These are phyloP conservation scores for Fraxinus dipetala DNA, from an alignment of 305 asterid species.

Conservation along the genomic window DNA sequence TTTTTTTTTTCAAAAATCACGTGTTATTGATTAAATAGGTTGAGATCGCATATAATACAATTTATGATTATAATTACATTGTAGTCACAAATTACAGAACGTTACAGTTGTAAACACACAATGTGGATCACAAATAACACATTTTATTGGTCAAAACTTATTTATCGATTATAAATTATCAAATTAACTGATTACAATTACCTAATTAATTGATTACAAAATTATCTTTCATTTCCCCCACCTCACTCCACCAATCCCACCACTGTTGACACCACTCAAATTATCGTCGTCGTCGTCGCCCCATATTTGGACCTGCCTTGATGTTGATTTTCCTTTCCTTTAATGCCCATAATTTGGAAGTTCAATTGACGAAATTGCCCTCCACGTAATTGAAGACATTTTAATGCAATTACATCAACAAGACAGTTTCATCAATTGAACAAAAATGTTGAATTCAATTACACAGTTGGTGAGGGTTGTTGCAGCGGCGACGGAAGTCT, in stretches of 20 bases:
- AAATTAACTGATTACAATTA: too few species aligned
- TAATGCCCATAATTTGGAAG: background rate
- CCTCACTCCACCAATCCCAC: background rate
- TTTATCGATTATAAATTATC: too few species aligned
- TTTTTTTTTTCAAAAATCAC: too few species aligned
- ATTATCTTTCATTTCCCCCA: background rate
- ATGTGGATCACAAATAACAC: background rate
- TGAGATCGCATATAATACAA: too few species aligned
- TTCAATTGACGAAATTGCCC: background rate
- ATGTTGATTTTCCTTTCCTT: background rate
- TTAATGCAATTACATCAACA: background rate
- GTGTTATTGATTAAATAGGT: too few species aligned
- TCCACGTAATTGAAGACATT: background rate
- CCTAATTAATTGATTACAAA: background rate
- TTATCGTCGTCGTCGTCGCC: background rate
- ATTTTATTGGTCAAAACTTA: background rate
- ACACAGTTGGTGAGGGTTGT: background rate
- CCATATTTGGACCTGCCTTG: background rate
- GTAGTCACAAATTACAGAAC: background rate
- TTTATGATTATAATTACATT: background rate
- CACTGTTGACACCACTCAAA: background rate
- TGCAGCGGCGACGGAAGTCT: background rate
- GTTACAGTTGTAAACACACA: too few species aligned
- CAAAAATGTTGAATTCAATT: background rate
- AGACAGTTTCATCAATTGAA: background rate